Evolutionary conservation across 1,284 basidiomycete species (phyloP), one percentile per base, ranked within the genome.

Genomic region (Volvariella surrecta): DNA sequence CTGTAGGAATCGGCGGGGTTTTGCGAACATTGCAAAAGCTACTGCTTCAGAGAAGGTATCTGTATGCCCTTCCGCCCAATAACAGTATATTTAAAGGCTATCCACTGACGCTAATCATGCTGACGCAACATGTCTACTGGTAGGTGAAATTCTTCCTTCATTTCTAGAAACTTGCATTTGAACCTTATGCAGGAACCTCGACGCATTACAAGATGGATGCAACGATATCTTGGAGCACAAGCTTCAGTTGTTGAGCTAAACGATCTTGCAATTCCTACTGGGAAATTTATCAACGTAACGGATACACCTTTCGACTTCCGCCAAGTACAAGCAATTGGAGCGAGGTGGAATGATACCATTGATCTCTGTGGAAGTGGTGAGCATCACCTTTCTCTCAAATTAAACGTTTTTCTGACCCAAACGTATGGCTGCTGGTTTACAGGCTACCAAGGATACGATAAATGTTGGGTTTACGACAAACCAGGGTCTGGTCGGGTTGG

Each of bases 101-200:
- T 19, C 20, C 10, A 28, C 28, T 63, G 62, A 79, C 76, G 1
- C 76, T 76, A 0, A 73, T 79, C 43, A 76, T 79, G 74, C 55
- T 76, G 11, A 77, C 73, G 1, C 72, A 70, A 52, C 75, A 72
- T 56, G 66, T 68, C 39, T 79, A 70, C 54, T 77, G 73, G 73
- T 71, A 42, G 10, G 56, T 31, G 11, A 10, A 7, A 22, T 32
- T 35, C 9, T 18, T 28, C 13, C n/a, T 18, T 39, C 3, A 39
- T 18, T n/a, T 17, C 4, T 19, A 16, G 20, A 3, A 28, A 21
- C n/a, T 10, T 15, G 10, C 35, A 31, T 18, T 11, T 28, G 6
- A 6, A n/a, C 24, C 37, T 13, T 45, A 21, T 3, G 2, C 43
- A 72, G 70, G 69, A 78, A 79, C 50, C 59, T 79, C 15, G 73